phyloP scores from a whole-genome alignment of 371 early-diverging fungal species.

The Mucor mucedo region DNA sequence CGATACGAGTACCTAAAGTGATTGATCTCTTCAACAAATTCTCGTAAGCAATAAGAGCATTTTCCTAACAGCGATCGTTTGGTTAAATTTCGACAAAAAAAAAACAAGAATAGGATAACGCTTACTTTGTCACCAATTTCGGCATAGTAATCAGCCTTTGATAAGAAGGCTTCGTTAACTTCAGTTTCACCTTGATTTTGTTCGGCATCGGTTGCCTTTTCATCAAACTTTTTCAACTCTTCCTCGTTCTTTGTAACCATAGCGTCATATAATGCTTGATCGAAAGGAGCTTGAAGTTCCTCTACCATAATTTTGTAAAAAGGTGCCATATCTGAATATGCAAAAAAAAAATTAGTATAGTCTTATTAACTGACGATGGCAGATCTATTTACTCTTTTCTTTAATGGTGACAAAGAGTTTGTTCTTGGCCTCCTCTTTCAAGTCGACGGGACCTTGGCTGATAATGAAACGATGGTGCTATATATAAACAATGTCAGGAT shows the following conservation, averaged over 20 bases:
- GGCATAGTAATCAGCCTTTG: constrained; percentile 91
- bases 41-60: constrained; percentile 83
- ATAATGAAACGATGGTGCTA: constrained; percentile 78
- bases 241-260: constrained; percentile 77
- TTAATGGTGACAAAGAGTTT: constrained; percentile 68
- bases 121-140: constrained; percentile 92
- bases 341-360: neutral
- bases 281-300: constrained; percentile 65
- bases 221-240: constrained; percentile 79
- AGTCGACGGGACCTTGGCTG: constrained; percentile 65
- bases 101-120: neutral
- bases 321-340: constrained; percentile 80
- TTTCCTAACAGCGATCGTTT: constrained; percentile 60
- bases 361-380: neutral
- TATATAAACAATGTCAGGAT: constrained; percentile 14
- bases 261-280: constrained; percentile 51
- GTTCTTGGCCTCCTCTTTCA: constrained; percentile 64
- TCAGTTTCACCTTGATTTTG: constrained; percentile 95
- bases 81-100: too few species aligned
- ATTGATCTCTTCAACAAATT: constrained; percentile 85
- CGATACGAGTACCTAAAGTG: constrained; percentile 91
- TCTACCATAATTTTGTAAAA: constrained; percentile 73
- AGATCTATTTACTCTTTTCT: constrained; percentile 64
- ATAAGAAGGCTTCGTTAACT: constrained; percentile 87
- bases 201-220: constrained; percentile 85